Base-by-base conservation (phyloP, 352 stramenopile genomes). In the Phytophthora sansomeana region DNA sequence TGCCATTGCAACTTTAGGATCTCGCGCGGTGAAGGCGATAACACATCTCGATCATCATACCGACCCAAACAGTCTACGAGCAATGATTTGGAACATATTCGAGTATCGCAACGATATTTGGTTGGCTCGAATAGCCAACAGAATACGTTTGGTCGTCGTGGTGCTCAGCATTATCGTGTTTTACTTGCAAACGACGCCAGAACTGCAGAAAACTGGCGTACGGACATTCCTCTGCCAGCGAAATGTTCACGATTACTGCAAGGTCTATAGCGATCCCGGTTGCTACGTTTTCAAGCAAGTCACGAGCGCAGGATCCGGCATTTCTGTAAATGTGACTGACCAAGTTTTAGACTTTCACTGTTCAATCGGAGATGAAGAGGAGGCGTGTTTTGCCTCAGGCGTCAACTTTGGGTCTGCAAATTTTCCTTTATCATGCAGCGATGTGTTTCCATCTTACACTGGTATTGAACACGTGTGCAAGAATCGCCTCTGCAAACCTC, bases 121-220 rank as follows among this genome's bases (percentile, higher is more conserved):
- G 19, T 14, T 60, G 0, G 46, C 73, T 4, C 60, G 35, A 2
- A 28, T 74, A 5, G 53, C 72, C 30, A 86, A 82, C 28, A 55
- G 61, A 9, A 10, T 76, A 21, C 80, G 78, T 4, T 53, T 89
- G 10, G 38, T 43, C 4, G 30, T 77, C 8, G 68, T 87, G 1
- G 43, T 89, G 6, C 57, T 77, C 7, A 89, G 77, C 33, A 80
- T 87, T 38, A 69, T 29, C 0, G 53, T 87, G 13, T 89, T 87
- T 26, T 89, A 87, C 62, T 63, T 78, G 26, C 80, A 89, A 47
- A 89, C 77, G 1, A 87, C 74, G 0, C 69, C 80, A 0, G 80
- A 89, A 19, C 58, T 89, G 0, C 80, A 87, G 58, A 66, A 78
- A 4, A 87, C 80, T 0, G 80, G 80, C 0, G 26, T 75, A 5